Percentiles rank a stretch among this genome's conserved stretches.
Evolutionary conservation across 257 asterid genomes (phyloP).

Genomic region (Capsicum rhomboideum): DNA sequence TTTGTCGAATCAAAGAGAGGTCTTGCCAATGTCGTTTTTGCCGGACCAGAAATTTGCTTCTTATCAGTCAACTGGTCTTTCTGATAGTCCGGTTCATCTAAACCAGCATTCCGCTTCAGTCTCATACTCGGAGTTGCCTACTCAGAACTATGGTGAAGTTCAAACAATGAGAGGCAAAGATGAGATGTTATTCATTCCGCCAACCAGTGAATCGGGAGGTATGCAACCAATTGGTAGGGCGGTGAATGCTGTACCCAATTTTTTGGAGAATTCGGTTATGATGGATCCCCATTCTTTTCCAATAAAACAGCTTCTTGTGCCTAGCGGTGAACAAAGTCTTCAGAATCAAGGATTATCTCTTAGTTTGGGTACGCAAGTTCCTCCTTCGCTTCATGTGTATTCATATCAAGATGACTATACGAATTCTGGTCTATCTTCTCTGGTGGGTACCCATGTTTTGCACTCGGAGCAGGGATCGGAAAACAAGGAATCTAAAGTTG

Average conservation of each 20-base stretch:
- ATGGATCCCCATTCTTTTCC: slow-evolving; percentile 21
- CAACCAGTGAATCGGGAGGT: slow-evolving; percentile 19
- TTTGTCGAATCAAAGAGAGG: slow-evolving; percentile 37
- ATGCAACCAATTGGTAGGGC: slow-evolving; percentile 26
- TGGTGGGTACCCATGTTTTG: slow-evolving; percentile 25
- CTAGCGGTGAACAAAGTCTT: slow-evolving; percentile 24
- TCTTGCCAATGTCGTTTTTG: slow-evolving; percentile 27
- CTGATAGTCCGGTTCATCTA: slow-evolving; percentile 25
- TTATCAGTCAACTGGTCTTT: slow-evolving; percentile 28
- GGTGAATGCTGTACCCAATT: slow-evolving; percentile 19
- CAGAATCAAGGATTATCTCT: slow-evolving; percentile 55
- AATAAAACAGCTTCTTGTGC: slow-evolving; percentile 17
- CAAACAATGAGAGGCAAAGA: slow-evolving; percentile 25
- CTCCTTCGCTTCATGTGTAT: slow-evolving; percentile 23
- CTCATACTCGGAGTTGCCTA: slow-evolving; percentile 27
- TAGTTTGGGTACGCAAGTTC: slow-evolving; percentile 53
- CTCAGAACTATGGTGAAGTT: slow-evolving; percentile 20
- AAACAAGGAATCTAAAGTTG: slow-evolving; percentile 24
- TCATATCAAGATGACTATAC: slow-evolving; percentile 38
- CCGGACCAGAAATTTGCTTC: slow-evolving; percentile 33
- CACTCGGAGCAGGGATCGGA: slow-evolving; percentile 23
- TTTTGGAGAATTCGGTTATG: slow-evolving; percentile 25
- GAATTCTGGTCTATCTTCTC: slow-evolving; percentile 26
- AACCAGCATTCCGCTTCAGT: slow-evolving; percentile 26
- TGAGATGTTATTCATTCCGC: slow-evolving; percentile 41